Conservation (phyloP, 1,139 yeast species). For the Geotrichum europaeum region DNA sequence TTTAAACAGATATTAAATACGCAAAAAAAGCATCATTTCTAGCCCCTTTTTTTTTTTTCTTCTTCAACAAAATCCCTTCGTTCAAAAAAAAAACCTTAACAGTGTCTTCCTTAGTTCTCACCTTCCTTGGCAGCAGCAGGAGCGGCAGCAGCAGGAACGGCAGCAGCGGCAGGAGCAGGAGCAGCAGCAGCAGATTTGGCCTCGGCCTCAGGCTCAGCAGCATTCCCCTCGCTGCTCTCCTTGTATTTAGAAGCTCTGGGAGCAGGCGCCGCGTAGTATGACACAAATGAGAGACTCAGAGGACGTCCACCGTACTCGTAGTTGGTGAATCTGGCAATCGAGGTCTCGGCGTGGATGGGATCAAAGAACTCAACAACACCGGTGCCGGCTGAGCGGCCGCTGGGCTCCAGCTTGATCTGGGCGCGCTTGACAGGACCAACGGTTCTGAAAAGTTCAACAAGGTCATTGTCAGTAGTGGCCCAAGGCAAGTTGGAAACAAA, state of each 20-base stretch:
- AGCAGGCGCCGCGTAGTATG: slow-evolving; percentile 20
- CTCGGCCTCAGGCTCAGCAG: slow-evolving; percentile 9
- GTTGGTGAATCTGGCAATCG: slow-evolving; percentile 66
- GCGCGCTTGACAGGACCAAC: slow-evolving; percentile 74
- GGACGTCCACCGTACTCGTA: slow-evolving; percentile 83
- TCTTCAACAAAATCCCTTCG: background rate
- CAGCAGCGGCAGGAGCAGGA: slow-evolving; percentile 1
- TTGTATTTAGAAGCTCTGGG: background rate
- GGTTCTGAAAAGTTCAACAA: slow-evolving; percentile 79
- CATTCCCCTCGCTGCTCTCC: background rate
- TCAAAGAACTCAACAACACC: slow-evolving; percentile 78
- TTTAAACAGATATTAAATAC: background rate
- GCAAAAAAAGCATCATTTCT: background rate
- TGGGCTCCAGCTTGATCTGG: slow-evolving; percentile 60
- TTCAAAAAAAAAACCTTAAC: background rate
- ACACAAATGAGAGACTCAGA: slow-evolving; percentile 56
- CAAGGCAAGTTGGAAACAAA: slow-evolving; percentile 78
- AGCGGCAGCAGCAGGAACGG: background rate
- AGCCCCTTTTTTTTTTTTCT: background rate
- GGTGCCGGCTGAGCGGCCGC: slow-evolving; percentile 71
- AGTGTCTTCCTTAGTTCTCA: background rate
- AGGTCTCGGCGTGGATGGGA: slow-evolving; percentile 63
- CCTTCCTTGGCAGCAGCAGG: background rate
- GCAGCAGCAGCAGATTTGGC: background rate
- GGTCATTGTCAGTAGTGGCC: slow-evolving; percentile 79